phyloP scores from a whole-genome alignment of 495 filamentous ascomycete genomes.

The Annulohypoxylon bovei region DNA sequence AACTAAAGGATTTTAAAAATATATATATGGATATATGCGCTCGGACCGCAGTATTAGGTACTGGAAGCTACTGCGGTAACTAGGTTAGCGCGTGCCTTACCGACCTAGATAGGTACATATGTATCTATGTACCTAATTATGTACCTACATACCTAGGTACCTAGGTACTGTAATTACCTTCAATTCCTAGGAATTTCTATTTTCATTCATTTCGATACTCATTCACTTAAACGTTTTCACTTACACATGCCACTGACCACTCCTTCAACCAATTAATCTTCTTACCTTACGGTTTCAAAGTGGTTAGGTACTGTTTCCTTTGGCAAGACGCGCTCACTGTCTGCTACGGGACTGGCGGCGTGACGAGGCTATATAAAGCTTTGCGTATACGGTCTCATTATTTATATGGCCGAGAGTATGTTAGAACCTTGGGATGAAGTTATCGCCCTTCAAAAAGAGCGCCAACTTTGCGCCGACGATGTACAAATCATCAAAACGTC shows the following conservation, averaged over 20 bases:
- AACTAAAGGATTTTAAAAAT: too few species aligned
- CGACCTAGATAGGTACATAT: too few species aligned
- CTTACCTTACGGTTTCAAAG: neutral
- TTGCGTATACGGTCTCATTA: neutral
- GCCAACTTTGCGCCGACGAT: constrained; percentile 43
- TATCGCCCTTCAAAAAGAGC: constrained; percentile 45
- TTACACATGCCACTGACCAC: neutral
- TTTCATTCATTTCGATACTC: neutral
- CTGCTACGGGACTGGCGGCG: neutral
- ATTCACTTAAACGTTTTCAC: neutral
- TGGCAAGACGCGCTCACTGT: neutral
- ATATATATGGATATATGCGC: too few species aligned
- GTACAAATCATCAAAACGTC: constrained; percentile 37
- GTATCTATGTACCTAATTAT: neutral
- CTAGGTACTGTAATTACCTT: neutral
- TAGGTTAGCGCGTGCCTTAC: too few species aligned
- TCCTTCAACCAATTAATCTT: neutral
- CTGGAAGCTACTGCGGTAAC: too few species aligned
- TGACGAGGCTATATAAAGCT: neutral
- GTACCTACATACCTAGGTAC: neutral
- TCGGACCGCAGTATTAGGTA: too few species aligned
- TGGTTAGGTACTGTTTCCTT: neutral
- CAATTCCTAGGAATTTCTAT: neutral
- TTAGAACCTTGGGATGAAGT: constrained; percentile 50
- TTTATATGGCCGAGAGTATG: constrained; percentile 27